Evolutionary conservation across 2,329 filamentous ascomycete species (phyloP), one percentile per base, ranked within the genome.

Genomic region (Monilinia fructigena): DNA sequence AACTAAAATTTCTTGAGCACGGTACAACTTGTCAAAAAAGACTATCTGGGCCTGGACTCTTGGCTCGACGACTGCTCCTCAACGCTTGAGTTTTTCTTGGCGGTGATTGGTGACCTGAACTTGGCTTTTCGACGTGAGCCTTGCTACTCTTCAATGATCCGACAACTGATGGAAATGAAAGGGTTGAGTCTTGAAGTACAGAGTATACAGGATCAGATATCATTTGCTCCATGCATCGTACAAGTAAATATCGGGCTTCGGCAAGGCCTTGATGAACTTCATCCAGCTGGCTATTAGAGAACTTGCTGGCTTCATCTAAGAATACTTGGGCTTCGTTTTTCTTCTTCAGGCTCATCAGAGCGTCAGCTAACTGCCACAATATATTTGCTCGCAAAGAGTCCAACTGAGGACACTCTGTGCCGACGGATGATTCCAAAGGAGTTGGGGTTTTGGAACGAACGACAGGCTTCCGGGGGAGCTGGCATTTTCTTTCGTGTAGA

Each of bases 151-250:
- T 76, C 1, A 67, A 50, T 12, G 62, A 47, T 14, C 71, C 71
- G 11, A 70, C 55, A 3, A 94, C 81, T 0, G 91, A 88, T 1
- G 93, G 92, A 68, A 94, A 89, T 0, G 93, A 96, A 35, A 97
- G 88, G 0, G 93, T 97, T 0, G 95, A 97, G 73, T 99, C 95
- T 55, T 94, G 91, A 20, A 98, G 84, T 12, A 94, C 90, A 23
- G 92, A 96, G 76, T 94, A 96, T 4, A 95, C 89, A 3, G 93
- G 89, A 77, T 97, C 91, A 5, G 85, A 84, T 16, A 88, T 84
- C 81, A 97, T 91, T 73, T 89, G 84, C 56, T 89, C 86, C 72
- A 90, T 82, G 69, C 88, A 90, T 76, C 89, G 84, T 20, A 86
- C 83, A 68, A 92, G 81, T 54, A 90, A 83, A 55, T 89, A 86